Evolutionary conservation across 495 filamentous ascomycete genomes (phyloP).

Genomic region (Xylaria nigripes): DNA sequence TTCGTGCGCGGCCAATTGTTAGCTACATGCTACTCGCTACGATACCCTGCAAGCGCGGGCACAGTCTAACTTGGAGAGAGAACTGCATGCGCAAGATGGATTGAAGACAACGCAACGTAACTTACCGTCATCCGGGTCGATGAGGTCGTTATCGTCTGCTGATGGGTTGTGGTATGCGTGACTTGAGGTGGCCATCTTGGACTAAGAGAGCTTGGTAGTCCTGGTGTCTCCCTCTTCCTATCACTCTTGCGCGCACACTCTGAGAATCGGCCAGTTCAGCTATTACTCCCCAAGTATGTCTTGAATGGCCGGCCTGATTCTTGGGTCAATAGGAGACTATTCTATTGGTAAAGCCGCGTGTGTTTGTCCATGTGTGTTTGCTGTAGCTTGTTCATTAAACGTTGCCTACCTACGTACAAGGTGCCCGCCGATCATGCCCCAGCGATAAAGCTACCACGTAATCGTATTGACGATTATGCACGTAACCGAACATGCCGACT

Average conservation of each 20-base stretch:
- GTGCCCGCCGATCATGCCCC: not conserved
- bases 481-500: too few species aligned
- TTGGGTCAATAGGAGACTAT: not conserved
- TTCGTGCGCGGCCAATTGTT: slow-evolving; percentile 16
- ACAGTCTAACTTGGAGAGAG: not conserved
- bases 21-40: not conserved
- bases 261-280: not conserved
- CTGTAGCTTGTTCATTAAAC: not conserved
- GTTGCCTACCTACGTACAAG: not conserved
- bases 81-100: not conserved
- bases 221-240: slow-evolving; percentile 2
- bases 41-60: too few species aligned
- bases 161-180: slow-evolving; percentile 61
- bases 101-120: not conserved
- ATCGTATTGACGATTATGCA: too few species aligned
- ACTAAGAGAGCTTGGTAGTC: slow-evolving; percentile 3
- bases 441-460: not conserved
- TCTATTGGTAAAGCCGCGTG: too few species aligned
- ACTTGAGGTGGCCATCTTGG: slow-evolving; percentile 28
- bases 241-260: not conserved
- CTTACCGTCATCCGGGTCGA: slow-evolving; percentile 92
- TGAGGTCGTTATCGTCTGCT: slow-evolving; percentile 73
- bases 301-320: not conserved
- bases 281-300: not conserved
- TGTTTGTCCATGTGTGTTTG: too few species aligned